Evolutionary conservation across 176 grass and related monocot genomes (phyloP).

Genomic region (Phoenix roebelenii): DNA sequence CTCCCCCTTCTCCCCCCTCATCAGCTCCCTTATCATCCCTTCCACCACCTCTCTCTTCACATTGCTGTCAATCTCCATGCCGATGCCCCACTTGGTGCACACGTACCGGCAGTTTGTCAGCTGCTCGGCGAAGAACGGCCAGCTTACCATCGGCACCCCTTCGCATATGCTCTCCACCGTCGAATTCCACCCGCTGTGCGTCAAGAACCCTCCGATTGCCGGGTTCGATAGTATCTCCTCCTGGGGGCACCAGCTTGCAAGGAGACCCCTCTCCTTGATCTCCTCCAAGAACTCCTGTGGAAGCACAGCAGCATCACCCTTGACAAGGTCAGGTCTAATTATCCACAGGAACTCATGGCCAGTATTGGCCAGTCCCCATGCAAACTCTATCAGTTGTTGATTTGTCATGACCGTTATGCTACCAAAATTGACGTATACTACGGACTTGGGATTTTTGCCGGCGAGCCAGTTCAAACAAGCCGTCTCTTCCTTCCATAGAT

Average conservation of each 20-base stretch:
- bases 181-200: constrained; percentile 17
- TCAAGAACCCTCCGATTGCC: constrained; percentile 10
- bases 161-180: constrained; percentile 7
- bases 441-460: neutral
- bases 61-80: constrained; percentile 6
- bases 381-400: constrained; percentile 10
- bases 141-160: constrained; percentile 10
- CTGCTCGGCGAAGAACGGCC: constrained; percentile 19
- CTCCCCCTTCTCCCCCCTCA: too few relatives aligned
- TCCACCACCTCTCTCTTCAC: neutral
- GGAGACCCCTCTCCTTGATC: neutral
- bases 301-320: constrained; percentile 1
- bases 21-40: too few relatives aligned
- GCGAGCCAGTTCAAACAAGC: constrained; percentile 1
- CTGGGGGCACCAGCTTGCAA: constrained; percentile 5
- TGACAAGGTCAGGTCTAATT: constrained; percentile 3
- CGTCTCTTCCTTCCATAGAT: constrained; percentile 4
- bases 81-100: neutral
- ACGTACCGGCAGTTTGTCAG: neutral
- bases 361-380: constrained; percentile 5
- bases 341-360: constrained; percentile 5
- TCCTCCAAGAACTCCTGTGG: neutral
- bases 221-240: constrained; percentile 2
- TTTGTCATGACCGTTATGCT: constrained; percentile 8
- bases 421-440: constrained; percentile 13